These are phyloP conservation scores for Sugiyamaella japonica DNA, from an alignment of 1,139 yeast genomes.

Conservation along the genomic window DNA sequence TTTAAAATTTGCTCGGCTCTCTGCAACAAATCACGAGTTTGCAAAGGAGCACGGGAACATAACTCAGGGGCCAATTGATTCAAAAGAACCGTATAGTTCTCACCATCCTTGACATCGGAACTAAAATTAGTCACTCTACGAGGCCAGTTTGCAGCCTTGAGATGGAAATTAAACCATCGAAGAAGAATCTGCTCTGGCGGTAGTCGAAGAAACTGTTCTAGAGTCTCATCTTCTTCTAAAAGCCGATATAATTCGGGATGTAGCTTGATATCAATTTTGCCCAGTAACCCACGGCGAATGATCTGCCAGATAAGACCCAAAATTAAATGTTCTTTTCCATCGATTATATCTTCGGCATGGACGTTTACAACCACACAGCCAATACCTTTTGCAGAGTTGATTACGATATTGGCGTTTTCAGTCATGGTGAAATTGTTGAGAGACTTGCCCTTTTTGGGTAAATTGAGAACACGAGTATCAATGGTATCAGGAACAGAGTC, in stretches of 20 bases:
- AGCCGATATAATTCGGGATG: constrained; percentile 97
- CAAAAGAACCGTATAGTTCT: constrained; percentile 84
- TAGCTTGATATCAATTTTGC: constrained; percentile 91
- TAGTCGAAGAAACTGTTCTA: constrained; percentile 91
- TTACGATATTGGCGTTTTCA: constrained; percentile 95
- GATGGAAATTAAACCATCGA: constrained; percentile 97
- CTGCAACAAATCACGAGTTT: constrained; percentile 63
- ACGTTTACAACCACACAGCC: constrained; percentile 98
- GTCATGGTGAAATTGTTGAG: constrained; percentile 93
- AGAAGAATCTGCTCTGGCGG: constrained; percentile 97
- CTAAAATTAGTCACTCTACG: constrained; percentile 86
- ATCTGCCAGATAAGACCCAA: constrained; percentile 98
- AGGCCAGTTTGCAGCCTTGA: constrained; percentile 88
- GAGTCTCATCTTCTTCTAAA: constrained; percentile 93
- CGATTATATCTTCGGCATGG: constrained; percentile 95
- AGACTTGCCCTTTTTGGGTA: constrained; percentile 78
- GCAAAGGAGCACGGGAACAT: constrained; percentile 81
- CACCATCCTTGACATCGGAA: constrained; percentile 90
- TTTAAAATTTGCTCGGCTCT: constrained; percentile 85
- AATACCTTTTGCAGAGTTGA: constrained; percentile 97
- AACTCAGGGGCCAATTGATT: constrained; percentile 83
- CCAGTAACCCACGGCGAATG: constrained; percentile 89
- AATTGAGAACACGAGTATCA: constrained; percentile 93
- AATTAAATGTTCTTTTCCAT: constrained; percentile 94
- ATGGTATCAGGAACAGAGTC: constrained; percentile 98